A percentile compares a stretch with the other conserved stretches of the same genome.
Conservation (phyloP, 345 rosid species). For the Acer negundo region DNA sequence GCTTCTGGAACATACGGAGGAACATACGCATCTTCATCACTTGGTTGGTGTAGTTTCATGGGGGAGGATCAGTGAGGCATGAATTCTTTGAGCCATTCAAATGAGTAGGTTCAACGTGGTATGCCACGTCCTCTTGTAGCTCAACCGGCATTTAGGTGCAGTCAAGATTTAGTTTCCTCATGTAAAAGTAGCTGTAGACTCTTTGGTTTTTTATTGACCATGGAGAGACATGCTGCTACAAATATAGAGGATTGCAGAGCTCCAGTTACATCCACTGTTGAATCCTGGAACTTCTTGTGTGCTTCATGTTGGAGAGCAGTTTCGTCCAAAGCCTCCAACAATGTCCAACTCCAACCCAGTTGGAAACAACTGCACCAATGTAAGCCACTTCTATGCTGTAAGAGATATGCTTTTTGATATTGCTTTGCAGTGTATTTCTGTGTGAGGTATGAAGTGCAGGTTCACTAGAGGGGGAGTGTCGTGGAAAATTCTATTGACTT, state of each 20-base stretch:
- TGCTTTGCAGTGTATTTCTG: slow-evolving; percentile 36
- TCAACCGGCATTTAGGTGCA: slow-evolving; percentile 29
- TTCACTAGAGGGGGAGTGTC: background rate
- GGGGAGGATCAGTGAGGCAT: slow-evolving; percentile 24
- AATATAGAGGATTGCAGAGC: slow-evolving; percentile 31
- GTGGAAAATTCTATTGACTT: too few relatives aligned
- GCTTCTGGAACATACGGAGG: slow-evolving; percentile 25
- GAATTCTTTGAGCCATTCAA: slow-evolving; percentile 22
- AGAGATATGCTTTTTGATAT: slow-evolving; percentile 47
- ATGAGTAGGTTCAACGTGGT: slow-evolving; percentile 31
- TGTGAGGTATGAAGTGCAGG: slow-evolving; percentile 4
- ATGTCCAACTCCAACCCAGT: slow-evolving; percentile 39
- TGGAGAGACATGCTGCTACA: slow-evolving; percentile 45
- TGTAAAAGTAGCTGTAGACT: slow-evolving; percentile 86
- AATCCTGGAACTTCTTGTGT: slow-evolving; percentile 37
- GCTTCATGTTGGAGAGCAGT: slow-evolving; percentile 53
- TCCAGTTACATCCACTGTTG: slow-evolving; percentile 29
- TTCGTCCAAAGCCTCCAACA: slow-evolving; percentile 39
- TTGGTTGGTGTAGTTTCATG: background rate
- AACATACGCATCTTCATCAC: slow-evolving; percentile 21
- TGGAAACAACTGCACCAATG: slow-evolving; percentile 61
- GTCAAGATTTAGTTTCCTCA: slow-evolving; percentile 47
- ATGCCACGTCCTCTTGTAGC: slow-evolving; percentile 28
- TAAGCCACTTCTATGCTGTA: slow-evolving; percentile 52
- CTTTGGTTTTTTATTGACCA: slow-evolving; percentile 87